These are phyloP conservation scores for Anacardium occidentale DNA, from an alignment of 345 rosid species.

Conservation along the genomic window DNA sequence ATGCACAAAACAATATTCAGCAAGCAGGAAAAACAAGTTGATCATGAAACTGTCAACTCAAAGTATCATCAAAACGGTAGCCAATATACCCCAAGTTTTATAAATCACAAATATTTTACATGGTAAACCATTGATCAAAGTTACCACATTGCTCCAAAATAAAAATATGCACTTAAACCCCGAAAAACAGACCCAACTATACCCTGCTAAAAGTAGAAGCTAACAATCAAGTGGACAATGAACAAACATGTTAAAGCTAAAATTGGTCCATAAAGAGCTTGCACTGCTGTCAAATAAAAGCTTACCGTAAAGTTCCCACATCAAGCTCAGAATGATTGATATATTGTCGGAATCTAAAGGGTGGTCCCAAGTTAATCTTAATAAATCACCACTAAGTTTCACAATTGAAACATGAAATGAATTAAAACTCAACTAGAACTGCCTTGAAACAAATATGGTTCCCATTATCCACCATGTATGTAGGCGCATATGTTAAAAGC, in stretches of 20 bases:
- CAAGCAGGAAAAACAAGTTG: not conserved
- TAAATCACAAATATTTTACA: not conserved
- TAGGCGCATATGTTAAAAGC: not conserved
- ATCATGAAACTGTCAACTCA: slow-evolving; percentile 13
- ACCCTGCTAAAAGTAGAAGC: not conserved
- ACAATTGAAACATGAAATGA: not conserved
- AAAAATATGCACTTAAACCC: not conserved
- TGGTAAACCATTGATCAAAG: not conserved
- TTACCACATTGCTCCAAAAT: not conserved
- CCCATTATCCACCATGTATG: not conserved
- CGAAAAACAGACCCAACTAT: not conserved
- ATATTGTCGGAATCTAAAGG: slow-evolving; percentile 3
- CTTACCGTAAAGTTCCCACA: slow-evolving; percentile 8
- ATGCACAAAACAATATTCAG: slow-evolving; percentile 5
- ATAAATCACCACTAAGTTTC: not conserved
- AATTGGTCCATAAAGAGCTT: slow-evolving; percentile 20
- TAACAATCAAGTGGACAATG: slow-evolving; percentile 13
- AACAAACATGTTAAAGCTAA: slow-evolving; percentile 19
- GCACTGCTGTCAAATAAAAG: not conserved
- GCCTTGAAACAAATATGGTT: not conserved
- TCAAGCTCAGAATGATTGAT: slow-evolving; percentile 2
- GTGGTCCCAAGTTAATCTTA: slow-evolving; percentile 12
- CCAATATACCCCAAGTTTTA: not conserved
- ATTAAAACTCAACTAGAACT: slow-evolving; percentile 4
- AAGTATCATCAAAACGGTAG: not conserved